phyloP scores from a whole-genome alignment of 306 rosid species.

The Vigna mungo region DNA sequence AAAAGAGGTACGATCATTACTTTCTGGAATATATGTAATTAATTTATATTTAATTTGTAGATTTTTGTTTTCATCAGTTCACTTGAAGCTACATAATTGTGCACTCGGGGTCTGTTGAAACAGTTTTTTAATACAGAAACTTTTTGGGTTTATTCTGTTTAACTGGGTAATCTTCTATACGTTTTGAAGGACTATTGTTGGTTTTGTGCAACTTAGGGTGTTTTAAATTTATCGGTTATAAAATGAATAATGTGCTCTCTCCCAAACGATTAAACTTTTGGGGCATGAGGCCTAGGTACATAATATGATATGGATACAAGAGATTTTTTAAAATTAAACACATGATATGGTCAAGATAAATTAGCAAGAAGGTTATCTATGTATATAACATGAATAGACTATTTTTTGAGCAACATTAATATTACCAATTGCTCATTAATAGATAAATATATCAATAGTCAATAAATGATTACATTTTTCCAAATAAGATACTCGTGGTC shows the following conservation, averaged over 20 bases:
- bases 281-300: not conserved
- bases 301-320: not conserved
- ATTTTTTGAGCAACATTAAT: not conserved
- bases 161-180: not conserved
- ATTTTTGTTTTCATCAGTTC: constrained; percentile 23
- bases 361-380: not conserved
- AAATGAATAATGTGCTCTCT: not conserved
- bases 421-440: not conserved
- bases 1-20: constrained; percentile 62
- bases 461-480: not conserved
- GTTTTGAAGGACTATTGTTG: constrained; percentile 8
- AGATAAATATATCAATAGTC: not conserved
- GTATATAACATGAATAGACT: not conserved
- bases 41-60: not conserved
- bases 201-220: not conserved
- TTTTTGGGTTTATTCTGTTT: constrained; percentile 17
- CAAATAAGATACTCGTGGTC: not conserved
- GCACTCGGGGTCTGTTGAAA: not conserved
- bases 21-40: not conserved
- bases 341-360: not conserved
- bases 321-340: not conserved
- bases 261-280: not conserved
- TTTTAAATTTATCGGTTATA: constrained; percentile 6
- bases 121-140: not conserved
- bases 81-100: constrained; percentile 6